Evolutionary conservation across 1,284 basidiomycete genomes (phyloP).

Genomic region (Mycena citricolor): DNA sequence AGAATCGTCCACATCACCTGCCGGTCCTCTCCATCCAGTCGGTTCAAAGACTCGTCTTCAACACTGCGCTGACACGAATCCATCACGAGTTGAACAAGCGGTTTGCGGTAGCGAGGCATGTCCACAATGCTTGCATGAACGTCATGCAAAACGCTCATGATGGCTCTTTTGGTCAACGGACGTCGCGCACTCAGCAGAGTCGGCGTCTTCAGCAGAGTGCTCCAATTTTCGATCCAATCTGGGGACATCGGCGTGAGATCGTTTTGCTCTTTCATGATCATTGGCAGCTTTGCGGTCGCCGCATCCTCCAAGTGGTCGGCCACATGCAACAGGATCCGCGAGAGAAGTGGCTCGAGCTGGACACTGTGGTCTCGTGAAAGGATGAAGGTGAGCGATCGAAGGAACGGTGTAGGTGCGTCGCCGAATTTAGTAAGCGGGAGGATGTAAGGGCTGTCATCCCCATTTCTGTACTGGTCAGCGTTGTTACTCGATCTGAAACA

Average conservation of each 20-base stretch:
- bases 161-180: slow-evolving; percentile 53
- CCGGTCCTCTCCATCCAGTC: slow-evolving; percentile 40
- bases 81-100: slow-evolving; percentile 59
- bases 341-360: slow-evolving; percentile 58
- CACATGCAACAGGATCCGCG: slow-evolving; percentile 60
- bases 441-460: slow-evolving; percentile 50
- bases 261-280: slow-evolving; percentile 60
- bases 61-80: slow-evolving; percentile 49
- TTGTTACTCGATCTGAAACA: slow-evolving; percentile 4
- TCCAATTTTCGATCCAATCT: slow-evolving; percentile 69
- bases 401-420: slow-evolving; percentile 54
- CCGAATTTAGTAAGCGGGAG: slow-evolving; percentile 53
- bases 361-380: slow-evolving; percentile 59
- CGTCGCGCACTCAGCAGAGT: slow-evolving; percentile 46
- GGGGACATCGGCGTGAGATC: slow-evolving; percentile 67
- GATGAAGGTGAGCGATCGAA: slow-evolving; percentile 57
- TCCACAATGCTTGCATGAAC: slow-evolving; percentile 68
- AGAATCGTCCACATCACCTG: slow-evolving; percentile 61
- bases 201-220: slow-evolving; percentile 50
- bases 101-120: slow-evolving; percentile 61
- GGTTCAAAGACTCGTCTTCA: slow-evolving; percentile 25
- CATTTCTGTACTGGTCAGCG: slow-evolving; percentile 40
- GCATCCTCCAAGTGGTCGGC: slow-evolving; percentile 61
- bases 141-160: slow-evolving; percentile 53
- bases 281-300: slow-evolving; percentile 60